Evolutionary conservation across 106 monocot species (phyloP), one percentile per base, ranked within the genome.

Genomic region (Platanthera guangdongensis): DNA sequence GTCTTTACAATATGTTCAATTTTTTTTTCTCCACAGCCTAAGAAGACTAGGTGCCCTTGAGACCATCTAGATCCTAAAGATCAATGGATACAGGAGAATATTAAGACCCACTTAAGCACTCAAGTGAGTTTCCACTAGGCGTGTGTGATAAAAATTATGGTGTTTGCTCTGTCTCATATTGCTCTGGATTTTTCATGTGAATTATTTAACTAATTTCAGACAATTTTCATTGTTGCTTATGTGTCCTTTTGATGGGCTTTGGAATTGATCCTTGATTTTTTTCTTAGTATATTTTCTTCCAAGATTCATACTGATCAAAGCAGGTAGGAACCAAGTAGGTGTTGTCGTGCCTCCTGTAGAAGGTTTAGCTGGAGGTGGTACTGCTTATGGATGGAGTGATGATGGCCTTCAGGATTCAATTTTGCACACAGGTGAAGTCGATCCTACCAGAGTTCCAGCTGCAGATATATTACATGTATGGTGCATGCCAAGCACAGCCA

Each of bases 351-450:
- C 93, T 63, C 97, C 97, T 73, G 86, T 99, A 47, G 97, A 99
- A 90, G 97, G 97, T 79, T 78, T 99, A 83, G 84, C 87, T 74
- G 97, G 97, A 74, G 97, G 97, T 19, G 97, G 97, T 54, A 99
- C 97, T 72, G 78, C 85, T 72, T 94, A 99, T 86, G 97, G 97
- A 50, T 99, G 97, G 97, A 83, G 74, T 71, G 89, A 94, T 82
- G 84, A 78, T 54, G 82, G 78, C 28, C 80, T 80, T 48, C 79
- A 83, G 50, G 63, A 63, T 76, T 84, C 90, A 47, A 54, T 63
- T 77, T 79, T 80, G n/a, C 72, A 81, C 14, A 28, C 50, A 50
- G 89, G 87, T 21, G 84, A 45, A 32, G 80, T 92, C 71, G 97
- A 99, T 82, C 97, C 94, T 60, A 73, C 86, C 49, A 91, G 85